Base-by-base conservation (phyloP, 495 filamentous ascomycete genomes). In the Diplogelasinospora grovesii region DNA sequence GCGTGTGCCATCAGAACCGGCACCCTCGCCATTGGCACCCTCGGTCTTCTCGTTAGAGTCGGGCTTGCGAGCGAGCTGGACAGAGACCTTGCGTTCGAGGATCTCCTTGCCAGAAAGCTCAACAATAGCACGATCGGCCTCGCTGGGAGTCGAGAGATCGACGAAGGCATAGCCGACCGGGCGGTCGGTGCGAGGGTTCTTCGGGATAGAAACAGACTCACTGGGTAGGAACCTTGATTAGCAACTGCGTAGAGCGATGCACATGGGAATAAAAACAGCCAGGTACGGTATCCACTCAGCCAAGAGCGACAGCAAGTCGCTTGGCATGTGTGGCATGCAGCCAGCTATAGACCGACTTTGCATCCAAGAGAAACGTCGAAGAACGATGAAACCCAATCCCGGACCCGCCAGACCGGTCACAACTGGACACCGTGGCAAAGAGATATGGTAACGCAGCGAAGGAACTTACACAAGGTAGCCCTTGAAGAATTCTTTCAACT, bases 131-230 rank as follows among this genome's bases (percentile, higher is more conserved):
- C 86, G 83, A 63, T 94, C 85, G 41, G 92, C 92, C 70, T 99
- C 93, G 44, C 75, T 76, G 29, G 93, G 86, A 38, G 90, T 95
- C 31, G 85, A 89, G 34, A 99, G 82, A 57, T 97, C 92, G 55
- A 99, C 92, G 63, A 99, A 99, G 56, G 92, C 92, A 63, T 99
- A 99, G 48, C 92, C 92, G 64, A 99, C 92, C 27, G 92, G 90
- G 60, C 93, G 92, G 65, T 82, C 86, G 64, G 89, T 99, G 66
- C 92, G 92, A 65, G 92, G 92, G 72, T 99, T 96, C 74, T 90
- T 94, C 42, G 92, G 92, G 63, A 99, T 99, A 40, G 92, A 97
- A 60, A 85, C 86, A 60, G 85, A 93, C 73, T 99, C 92, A 70
- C 92, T 98, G 54, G 35, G 21, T 18, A 19, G 26, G 7, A 31